Percentiles rank a stretch among this genome's conserved stretches.
Evolutionary conservation across 768 basidiomycete species (phyloP).

Genomic region (Auriculariales sp.): DNA sequence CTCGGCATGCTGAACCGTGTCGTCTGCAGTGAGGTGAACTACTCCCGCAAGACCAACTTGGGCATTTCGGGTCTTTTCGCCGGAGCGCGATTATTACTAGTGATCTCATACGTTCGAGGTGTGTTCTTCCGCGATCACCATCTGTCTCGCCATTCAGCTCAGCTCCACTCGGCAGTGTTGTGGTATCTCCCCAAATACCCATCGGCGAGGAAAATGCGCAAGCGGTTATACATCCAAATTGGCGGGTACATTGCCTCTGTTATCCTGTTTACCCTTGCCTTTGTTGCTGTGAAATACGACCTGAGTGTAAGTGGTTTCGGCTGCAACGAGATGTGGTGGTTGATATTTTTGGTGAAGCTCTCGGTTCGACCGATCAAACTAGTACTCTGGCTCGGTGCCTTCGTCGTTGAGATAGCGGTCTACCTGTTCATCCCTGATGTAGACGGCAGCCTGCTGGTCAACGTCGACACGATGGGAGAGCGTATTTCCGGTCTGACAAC

Average conservation of each 20-base stretch:
- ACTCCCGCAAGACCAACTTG: neutral
- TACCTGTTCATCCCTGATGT: neutral
- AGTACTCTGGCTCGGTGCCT: neutral
- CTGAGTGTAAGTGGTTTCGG: neutral
- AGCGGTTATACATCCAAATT: neutral
- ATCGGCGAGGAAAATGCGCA: neutral
- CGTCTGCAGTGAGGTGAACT: neutral
- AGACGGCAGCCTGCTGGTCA: neutral
- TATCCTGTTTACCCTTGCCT: neutral
- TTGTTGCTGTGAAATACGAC: neutral
- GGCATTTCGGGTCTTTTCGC: neutral
- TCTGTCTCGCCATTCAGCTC: neutral
- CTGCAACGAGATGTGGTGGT: too few relatives aligned
- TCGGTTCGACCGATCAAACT: neutral
- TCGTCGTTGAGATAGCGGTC: neutral
- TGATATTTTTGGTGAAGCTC: too few relatives aligned
- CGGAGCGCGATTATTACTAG: neutral
- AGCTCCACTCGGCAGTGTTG: neutral
- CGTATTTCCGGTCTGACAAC: neutral
- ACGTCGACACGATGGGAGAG: neutral
- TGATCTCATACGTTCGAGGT: neutral
- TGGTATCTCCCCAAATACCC: neutral
- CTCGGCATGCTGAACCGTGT: neutral
- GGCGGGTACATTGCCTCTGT: neutral
- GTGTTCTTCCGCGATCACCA: neutral